Conservation (phyloP, 768 basidiomycete genomes). For the Rhodotorula kratochvilovae region DNA sequence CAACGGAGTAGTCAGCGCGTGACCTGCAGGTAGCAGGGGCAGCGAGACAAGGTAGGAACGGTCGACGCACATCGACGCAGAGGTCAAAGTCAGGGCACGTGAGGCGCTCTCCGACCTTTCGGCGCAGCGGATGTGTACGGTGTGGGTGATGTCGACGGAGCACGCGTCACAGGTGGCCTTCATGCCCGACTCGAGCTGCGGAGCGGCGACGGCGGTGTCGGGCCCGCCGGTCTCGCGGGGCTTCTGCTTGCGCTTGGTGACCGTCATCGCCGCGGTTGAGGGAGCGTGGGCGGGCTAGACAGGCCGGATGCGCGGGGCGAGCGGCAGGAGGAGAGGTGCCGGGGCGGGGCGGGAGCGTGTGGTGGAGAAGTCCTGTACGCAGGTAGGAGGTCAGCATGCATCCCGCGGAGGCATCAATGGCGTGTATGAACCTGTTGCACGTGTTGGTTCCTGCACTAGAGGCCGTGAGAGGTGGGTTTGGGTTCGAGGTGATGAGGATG, state of each 20-base stretch:
- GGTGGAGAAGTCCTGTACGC: no score
- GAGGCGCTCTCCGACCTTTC: constrained; percentile 43
- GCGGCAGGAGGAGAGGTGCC: neutral
- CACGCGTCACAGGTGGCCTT: constrained; percentile 65
- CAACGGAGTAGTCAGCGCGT: neutral
- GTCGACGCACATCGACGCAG: constrained; percentile 58
- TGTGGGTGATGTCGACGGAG: constrained; percentile 82
- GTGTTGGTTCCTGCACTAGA: no score
- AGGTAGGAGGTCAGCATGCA: no score
- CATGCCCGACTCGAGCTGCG: constrained; percentile 28
- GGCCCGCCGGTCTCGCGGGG: constrained; percentile 20
- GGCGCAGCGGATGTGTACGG: constrained; percentile 94
- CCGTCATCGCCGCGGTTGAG: constrained; percentile 18
- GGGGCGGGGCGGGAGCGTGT: neutral
- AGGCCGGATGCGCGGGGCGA: neutral
- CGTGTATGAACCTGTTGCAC: no score
- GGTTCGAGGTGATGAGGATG: no score
- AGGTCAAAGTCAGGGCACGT: constrained; percentile 76
- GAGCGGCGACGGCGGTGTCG: constrained; percentile 1
- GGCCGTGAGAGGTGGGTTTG: no score
- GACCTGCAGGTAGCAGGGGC: neutral
- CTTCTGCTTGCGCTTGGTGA: constrained; percentile 39
- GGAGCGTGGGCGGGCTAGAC: neutral
- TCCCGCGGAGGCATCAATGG: no score
- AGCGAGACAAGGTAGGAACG: neutral